Evolutionary conservation across 192 early-diverging fungal species (phyloP).

Genomic region (Allomyces macrogynus): DNA sequence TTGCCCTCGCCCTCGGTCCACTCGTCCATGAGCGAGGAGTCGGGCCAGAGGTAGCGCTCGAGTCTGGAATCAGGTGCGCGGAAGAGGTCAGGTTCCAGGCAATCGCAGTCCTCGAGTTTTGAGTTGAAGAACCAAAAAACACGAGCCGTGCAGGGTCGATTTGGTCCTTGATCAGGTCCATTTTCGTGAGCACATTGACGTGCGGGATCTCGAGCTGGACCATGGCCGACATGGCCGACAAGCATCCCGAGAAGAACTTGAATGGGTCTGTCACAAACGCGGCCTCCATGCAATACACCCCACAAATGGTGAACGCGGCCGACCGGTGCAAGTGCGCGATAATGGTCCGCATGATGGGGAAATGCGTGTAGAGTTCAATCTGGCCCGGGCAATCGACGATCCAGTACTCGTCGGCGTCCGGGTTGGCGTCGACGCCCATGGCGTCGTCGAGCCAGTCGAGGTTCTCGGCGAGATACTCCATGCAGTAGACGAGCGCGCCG

Average conservation of each 20-base stretch:
- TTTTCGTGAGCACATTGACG: conserved; percentile 94
- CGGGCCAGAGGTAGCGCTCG: conserved; percentile 64
- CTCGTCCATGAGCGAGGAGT: conserved; percentile 47
- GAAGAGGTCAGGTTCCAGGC: too few species aligned
- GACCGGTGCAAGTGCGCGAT: conserved; percentile 37
- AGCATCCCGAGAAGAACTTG: conserved; percentile 91
- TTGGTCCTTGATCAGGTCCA: conserved; percentile 60
- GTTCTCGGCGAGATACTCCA: conserved; percentile 88
- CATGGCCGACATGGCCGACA: conserved; percentile 92
- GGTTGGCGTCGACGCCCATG: conserved; percentile 21
- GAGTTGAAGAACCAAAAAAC: not conserved
- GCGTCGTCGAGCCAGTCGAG: conserved; percentile 94
- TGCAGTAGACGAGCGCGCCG: conserved; percentile 87
- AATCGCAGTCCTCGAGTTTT: too few species aligned
- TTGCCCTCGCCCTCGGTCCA: conserved; percentile 53
- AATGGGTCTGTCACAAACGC: conserved; percentile 76
- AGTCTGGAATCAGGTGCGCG: not conserved
- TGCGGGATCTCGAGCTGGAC: conserved; percentile 93
- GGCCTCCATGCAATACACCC: conserved; percentile 23
- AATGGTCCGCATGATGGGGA: conserved; percentile 77
- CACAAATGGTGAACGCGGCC: conserved; percentile 67
- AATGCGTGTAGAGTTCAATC: conserved; percentile 97
- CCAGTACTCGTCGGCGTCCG: conserved; percentile 84
- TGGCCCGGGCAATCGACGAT: conserved; percentile 96
- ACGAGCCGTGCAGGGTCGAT: conserved; percentile 3